Percentiles rank a stretch among this genome's conserved stretches.
Conservation (phyloP, 345 rosid genomes). For the Populus davidiana region DNA sequence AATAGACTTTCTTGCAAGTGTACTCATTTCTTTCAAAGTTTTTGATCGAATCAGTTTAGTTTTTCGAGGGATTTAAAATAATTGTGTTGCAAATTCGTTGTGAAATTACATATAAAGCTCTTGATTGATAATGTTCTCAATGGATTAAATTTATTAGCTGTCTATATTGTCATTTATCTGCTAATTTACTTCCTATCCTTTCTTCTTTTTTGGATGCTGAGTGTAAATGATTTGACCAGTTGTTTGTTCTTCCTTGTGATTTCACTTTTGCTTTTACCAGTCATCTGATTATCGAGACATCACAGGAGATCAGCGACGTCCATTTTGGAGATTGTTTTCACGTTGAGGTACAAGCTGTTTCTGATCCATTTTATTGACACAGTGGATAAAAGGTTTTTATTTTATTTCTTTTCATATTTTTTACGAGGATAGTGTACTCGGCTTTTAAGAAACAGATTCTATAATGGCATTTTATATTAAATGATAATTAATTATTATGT, state of each 20-base stretch:
- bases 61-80: too few relatives aligned
- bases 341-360: conserved; percentile 66
- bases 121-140: too few relatives aligned
- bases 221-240: background rate
- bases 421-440: too few relatives aligned
- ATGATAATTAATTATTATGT: background rate
- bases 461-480: background rate
- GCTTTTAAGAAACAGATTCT: background rate
- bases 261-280: conserved; percentile 42
- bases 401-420: background rate
- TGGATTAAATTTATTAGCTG: background rate
- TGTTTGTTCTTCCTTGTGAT: conserved; percentile 11
- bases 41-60: too few relatives aligned
- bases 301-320: conserved; percentile 80
- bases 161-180: background rate
- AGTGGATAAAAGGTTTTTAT: background rate
- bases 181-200: background rate
- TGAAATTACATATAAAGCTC: too few relatives aligned
- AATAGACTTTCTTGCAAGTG: background rate
- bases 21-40: background rate
- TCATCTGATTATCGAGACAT: conserved; percentile 74
- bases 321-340: conserved; percentile 86
- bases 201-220: background rate
- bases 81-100: too few relatives aligned
- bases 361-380: background rate